Percentiles rank a stretch among this genome's conserved stretches.
phyloP scores from a whole-genome alignment of 169 alveolate genomes.

The Plasmodium falciparum region DNA sequence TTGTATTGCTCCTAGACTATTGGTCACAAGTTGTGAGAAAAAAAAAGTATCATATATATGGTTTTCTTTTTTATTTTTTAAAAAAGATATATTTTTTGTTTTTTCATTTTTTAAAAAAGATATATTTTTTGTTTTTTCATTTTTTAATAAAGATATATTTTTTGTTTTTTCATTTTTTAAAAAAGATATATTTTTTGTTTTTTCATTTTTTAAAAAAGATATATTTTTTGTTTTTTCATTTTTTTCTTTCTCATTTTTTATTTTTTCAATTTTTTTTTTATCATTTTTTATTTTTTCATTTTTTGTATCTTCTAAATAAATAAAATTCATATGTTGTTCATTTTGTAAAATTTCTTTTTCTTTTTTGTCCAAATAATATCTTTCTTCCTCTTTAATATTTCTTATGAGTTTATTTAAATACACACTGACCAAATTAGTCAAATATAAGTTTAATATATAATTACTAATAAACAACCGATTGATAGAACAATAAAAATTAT shows the following conservation, averaged over 20 bases:
- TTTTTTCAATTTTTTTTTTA: too few species aligned
- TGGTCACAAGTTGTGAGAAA: slow-evolving; percentile 52
- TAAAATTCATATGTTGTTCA: too few species aligned
- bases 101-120: not conserved
- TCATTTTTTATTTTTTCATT: too few species aligned
- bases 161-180: too few species aligned
- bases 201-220: too few species aligned
- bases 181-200: too few species aligned
- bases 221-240: too few species aligned
- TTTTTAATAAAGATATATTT: too few species aligned
- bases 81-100: too few species aligned
- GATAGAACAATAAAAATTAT: not conserved
- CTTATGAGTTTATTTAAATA: not conserved
- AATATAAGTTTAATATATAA: slow-evolving; percentile 13
- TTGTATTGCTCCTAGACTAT: slow-evolving; percentile 66
- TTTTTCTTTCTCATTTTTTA: too few species aligned
- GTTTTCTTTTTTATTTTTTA: not conserved
- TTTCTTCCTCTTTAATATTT: not conserved
- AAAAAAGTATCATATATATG: not conserved
- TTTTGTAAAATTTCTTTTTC: not conserved
- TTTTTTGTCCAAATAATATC: not conserved
- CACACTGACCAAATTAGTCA: slow-evolving; percentile 33
- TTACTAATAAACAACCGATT: slow-evolving; percentile 46
- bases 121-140: too few species aligned
- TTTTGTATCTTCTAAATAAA: not conserved